Evolutionary conservation across 129 eudicot species (phyloP).

Genomic region (Tanacetum coccineum): DNA sequence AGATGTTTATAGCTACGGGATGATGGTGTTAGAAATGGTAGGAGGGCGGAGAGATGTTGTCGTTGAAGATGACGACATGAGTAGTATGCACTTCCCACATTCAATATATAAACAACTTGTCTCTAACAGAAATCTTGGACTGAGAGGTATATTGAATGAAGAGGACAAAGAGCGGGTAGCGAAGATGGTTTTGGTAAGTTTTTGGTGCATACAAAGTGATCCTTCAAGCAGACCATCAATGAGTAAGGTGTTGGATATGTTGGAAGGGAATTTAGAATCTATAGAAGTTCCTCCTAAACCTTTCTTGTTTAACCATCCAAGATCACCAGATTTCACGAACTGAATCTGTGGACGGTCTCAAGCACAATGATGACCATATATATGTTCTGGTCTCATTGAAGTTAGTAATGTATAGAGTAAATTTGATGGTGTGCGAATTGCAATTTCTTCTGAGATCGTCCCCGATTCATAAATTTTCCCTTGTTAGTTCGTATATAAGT

Average conservation of each 20-base stretch:
- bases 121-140: slow-evolving; percentile 4
- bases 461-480: too few relatives aligned
- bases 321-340: neutral
- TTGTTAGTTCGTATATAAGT: too few relatives aligned
- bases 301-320: slow-evolving; percentile 21
- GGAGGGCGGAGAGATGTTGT: slow-evolving; percentile 22
- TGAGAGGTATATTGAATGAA: neutral
- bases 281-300: slow-evolving; percentile 26
- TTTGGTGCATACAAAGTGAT: slow-evolving; percentile 33
- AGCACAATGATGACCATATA: too few relatives aligned
- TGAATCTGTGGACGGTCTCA: too few relatives aligned
- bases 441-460: too few relatives aligned
- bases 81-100: slow-evolving; percentile 3
- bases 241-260: slow-evolving; percentile 30
- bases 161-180: slow-evolving; percentile 17
- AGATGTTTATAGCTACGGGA: slow-evolving; percentile 31
- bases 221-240: slow-evolving; percentile 26
- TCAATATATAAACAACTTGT: slow-evolving; percentile 20
- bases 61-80: slow-evolving; percentile 7
- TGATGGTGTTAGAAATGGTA: slow-evolving; percentile 34
- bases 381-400: too few relatives aligned
- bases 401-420: too few relatives aligned
- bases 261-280: slow-evolving; percentile 22
- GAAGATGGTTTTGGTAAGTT: slow-evolving; percentile 25
- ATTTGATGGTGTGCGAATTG: too few relatives aligned